A percentile compares a stretch with the other conserved stretches of the same genome.
Conservation (phyloP, 306 rosid species). For the Begonia masoniana region DNA sequence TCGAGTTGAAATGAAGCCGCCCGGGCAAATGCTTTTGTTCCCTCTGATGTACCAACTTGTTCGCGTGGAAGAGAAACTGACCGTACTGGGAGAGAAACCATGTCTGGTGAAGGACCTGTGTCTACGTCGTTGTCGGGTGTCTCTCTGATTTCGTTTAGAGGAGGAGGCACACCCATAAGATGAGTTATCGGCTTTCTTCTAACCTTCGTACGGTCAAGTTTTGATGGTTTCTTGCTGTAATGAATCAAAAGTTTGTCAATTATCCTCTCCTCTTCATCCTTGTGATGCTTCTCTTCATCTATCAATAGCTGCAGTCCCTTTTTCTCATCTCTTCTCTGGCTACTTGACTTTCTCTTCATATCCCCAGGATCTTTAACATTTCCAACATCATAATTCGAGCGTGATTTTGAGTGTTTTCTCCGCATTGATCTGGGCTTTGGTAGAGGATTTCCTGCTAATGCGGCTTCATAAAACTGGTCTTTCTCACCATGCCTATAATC, state of each 20-base stretch:
- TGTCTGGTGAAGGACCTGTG: slow-evolving; percentile 19
- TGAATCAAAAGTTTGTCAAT: slow-evolving; percentile 78
- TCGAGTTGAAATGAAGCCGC: slow-evolving; percentile 75
- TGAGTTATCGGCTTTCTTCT: slow-evolving; percentile 56
- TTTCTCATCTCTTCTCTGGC: slow-evolving; percentile 53
- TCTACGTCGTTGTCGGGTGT: slow-evolving; percentile 26
- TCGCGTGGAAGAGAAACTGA: slow-evolving; percentile 66
- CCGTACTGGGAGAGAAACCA: slow-evolving; percentile 28
- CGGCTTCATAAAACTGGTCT: slow-evolving; percentile 18
- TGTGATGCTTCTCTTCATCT: slow-evolving; percentile 47
- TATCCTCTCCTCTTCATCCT: slow-evolving; percentile 73
- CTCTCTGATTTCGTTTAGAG: slow-evolving; percentile 25
- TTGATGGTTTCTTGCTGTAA: slow-evolving; percentile 63
- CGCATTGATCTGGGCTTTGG: slow-evolving; percentile 56
- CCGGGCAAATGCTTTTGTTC: slow-evolving; percentile 45
- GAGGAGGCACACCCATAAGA: slow-evolving; percentile 23
- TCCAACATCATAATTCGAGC: slow-evolving; percentile 26
- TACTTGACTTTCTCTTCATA: slow-evolving; percentile 46
- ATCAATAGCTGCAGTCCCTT: slow-evolving; percentile 68
- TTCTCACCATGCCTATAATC: slow-evolving; percentile 28
- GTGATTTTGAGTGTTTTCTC: slow-evolving; percentile 58
- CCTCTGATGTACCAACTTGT: slow-evolving; percentile 30
- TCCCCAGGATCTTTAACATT: slow-evolving; percentile 28
- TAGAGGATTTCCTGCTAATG: slow-evolving; percentile 23
- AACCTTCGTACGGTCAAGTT: slow-evolving; percentile 35